Evolutionary conservation across 1,139 yeast species (phyloP), one percentile per base, ranked within the genome.

Genomic region (Lodderomyces theae): DNA sequence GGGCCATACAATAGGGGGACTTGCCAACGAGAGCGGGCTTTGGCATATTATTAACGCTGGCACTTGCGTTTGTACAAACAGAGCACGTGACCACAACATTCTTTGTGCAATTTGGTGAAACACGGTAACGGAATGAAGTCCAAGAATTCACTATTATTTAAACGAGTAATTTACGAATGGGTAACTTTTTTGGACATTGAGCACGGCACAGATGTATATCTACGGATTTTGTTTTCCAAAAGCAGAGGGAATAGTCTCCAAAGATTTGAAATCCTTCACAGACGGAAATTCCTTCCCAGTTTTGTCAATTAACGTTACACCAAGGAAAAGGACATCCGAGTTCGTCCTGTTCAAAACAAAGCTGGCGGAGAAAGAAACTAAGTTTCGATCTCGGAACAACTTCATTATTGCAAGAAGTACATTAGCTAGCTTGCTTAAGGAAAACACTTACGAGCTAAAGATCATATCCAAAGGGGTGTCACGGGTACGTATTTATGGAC

Each of bases 371-470:
- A 12, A 11, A 7, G 32, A 22, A 30, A 30, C 18, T 12, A 34
- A 37, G 9, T 40, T 40, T 39, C 42, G 60, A n/a, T 47, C 59
- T 4, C 47, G 61, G 39, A 58, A 57, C 37, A 48, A 48, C 34
- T 57, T 52, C 34, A 53, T 57, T 4, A 51, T 54, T 17, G 61
- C 60, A 10, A 42, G 62, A 41, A 47, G 50, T 40, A 34, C 50
- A 15, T 34, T 57, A 18, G 44, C 54, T 16, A 48, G 43, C 17
- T 34, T 49, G 31, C 38, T 46, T 12, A 48, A 45, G 38, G 43
- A 33, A 19, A 34, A 42, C 23, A 37, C 41, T 10, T 39, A 33
- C 33, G 40, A 46, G 35, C 46, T 45, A 22, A 46, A 42, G 12
- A 42, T 41, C 2, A 41, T 53, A 11, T 56, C 60, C 5, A 54